A percentile compares a stretch with the other conserved stretches of the same genome.
Conservation (phyloP, 208 protist genomes). For the Willaertia magna region DNA sequence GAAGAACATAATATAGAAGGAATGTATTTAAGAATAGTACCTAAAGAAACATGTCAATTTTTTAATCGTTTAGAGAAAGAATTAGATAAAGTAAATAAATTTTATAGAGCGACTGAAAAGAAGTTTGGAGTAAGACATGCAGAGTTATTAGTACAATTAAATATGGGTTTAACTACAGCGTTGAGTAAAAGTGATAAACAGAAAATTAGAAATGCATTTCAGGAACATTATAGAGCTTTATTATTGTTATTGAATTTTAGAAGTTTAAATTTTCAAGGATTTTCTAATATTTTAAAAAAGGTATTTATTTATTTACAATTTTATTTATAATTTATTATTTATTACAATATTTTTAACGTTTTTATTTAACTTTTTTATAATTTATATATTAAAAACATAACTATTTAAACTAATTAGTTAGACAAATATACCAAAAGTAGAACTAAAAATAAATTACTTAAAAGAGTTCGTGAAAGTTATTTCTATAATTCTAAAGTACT, state of each 20-base stretch:
- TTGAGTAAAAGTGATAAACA: background rate
- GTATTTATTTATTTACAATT: too few relatives aligned
- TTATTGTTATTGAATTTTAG: constrained; percentile 26
- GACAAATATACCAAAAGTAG: constrained; percentile 9
- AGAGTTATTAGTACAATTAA: background rate
- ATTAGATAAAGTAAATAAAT: background rate
- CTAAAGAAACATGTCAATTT: background rate
- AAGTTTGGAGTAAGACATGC: background rate
- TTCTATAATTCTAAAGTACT: constrained; percentile 11
- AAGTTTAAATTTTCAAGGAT: constrained; percentile 26
- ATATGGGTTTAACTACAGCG: background rate
- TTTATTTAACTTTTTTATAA: background rate
- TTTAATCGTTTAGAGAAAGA: background rate
- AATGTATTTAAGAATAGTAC: background rate
- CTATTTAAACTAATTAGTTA: background rate
- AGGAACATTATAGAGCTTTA: background rate
- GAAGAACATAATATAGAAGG: background rate
- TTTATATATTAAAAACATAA: background rate
- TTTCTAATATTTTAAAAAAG: constrained; percentile 33
- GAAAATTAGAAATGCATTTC: constrained; percentile 4
- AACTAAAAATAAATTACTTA: background rate
- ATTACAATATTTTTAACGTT: too few relatives aligned
- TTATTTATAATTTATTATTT: too few relatives aligned
- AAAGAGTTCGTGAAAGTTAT: background rate
- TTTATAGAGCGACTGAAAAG: background rate